A percentile compares a stretch with the other conserved stretches of the same genome.
Conservation (phyloP, 768 basidiomycete genomes). For the Amanita brunnescens region DNA sequence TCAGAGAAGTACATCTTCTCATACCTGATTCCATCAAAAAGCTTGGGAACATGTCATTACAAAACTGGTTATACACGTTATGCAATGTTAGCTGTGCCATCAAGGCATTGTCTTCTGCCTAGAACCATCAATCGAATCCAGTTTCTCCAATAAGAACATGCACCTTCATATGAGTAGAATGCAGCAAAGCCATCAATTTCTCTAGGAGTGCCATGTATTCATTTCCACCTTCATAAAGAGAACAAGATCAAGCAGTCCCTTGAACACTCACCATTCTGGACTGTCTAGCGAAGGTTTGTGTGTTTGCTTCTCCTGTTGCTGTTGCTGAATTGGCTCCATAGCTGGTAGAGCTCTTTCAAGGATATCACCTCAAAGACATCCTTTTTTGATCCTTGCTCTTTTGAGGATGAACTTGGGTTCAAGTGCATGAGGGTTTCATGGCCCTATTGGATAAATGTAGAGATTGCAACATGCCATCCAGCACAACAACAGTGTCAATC, state of each 20-base stretch:
- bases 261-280: constrained; percentile 66
- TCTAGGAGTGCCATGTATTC: constrained; percentile 48
- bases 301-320: constrained; percentile 13
- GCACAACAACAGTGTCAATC: constrained; percentile 51
- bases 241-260: constrained; percentile 65
- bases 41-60: constrained; percentile 81
- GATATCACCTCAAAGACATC: constrained; percentile 54
- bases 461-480: constrained; percentile 56
- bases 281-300: constrained; percentile 21
- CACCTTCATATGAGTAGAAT: constrained; percentile 52
- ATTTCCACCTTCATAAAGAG: constrained; percentile 45
- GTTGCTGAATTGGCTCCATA: constrained; percentile 10
- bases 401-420: constrained; percentile 18
- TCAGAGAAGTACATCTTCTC: constrained; percentile 18
- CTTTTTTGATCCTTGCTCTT: constrained; percentile 23
- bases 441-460: constrained; percentile 79
- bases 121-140: background rate
- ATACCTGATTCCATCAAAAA: constrained; percentile 86
- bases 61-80: constrained; percentile 69
- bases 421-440: constrained; percentile 53
- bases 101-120: constrained; percentile 72
- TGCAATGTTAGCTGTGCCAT: constrained; percentile 75
- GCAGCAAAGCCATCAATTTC: constrained; percentile 46
- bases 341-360: constrained; percentile 32
- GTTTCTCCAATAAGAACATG: constrained; percentile 4